Conservation (phyloP, 345 rosid genomes). For the Fremontodendron californicum region DNA sequence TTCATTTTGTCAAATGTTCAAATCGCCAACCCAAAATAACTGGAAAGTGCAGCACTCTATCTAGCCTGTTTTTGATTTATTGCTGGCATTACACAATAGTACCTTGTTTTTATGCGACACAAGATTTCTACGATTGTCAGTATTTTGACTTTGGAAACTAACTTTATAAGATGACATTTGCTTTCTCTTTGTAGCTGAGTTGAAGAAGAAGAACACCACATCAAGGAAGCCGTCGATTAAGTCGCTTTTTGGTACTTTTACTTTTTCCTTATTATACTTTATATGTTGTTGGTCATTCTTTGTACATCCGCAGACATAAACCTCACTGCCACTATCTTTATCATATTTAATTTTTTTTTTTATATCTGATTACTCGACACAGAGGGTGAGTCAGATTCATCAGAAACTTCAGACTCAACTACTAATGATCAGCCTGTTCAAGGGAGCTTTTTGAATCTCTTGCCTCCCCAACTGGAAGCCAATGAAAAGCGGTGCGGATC, state of each 20-base stretch:
- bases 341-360: neutral
- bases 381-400: conserved; percentile 51
- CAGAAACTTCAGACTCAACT: conserved; percentile 39
- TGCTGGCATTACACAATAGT: neutral
- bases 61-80: neutral
- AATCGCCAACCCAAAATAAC: neutral
- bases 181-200: conserved; percentile 43
- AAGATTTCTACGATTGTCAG: too few species aligned
- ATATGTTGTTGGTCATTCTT: neutral
- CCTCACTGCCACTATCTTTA: neutral
- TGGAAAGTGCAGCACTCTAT: neutral
- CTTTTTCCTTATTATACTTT: neutral
- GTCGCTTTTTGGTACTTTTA: conserved; percentile 68
- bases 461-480: conserved; percentile 37
- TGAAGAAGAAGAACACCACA: conserved; percentile 67
- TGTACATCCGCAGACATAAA: neutral
- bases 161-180: conserved; percentile 4
- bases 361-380: conserved; percentile 6
- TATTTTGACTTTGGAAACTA: neutral
- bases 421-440: conserved; percentile 26
- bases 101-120: neutral
- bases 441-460: conserved; percentile 49
- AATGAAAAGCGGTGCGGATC: conserved; percentile 29
- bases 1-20: neutral
- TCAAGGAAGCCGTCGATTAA: conserved; percentile 66